A percentile compares a stretch with the other conserved stretches of the same genome.
These are phyloP conservation scores for Ascochyta koolunga DNA, from an alignment of 2,329 filamentous ascomycete genomes.

Conservation along the genomic window DNA sequence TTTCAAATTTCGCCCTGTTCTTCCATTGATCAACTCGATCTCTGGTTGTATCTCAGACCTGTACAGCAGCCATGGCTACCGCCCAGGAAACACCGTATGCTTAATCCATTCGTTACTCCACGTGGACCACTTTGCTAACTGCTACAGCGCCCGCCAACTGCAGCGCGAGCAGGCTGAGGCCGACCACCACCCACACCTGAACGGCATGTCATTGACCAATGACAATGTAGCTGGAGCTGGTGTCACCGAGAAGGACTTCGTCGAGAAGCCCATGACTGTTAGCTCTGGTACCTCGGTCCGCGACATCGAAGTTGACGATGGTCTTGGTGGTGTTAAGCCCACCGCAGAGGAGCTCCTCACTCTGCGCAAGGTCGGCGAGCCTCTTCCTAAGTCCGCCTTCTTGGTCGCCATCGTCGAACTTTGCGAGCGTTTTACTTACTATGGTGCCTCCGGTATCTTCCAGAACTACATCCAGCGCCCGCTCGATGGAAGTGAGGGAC, in stretches of 20 bases:
- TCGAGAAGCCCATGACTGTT: slow-evolving; percentile 15
- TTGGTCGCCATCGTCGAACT: slow-evolving; percentile 58
- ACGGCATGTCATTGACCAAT: slow-evolving; percentile 33
- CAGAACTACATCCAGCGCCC: slow-evolving; percentile 57
- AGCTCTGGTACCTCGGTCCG: slow-evolving; percentile 26
- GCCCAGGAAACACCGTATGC: slow-evolving; percentile 41
- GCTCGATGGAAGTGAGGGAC: slow-evolving; percentile 45
- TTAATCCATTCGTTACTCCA: not conserved
- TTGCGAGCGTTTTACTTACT: slow-evolving; percentile 58
- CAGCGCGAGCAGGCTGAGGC: slow-evolving; percentile 37
- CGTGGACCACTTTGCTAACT: slow-evolving; percentile 3
- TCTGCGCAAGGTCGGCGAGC: slow-evolving; percentile 54
- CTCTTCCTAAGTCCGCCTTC: slow-evolving; percentile 54
- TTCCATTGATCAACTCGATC: slow-evolving; percentile 17
- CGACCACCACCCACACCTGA: slow-evolving; percentile 38
- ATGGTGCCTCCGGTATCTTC: slow-evolving; percentile 55
- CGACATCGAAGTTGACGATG: slow-evolving; percentile 32
- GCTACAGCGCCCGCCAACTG: slow-evolving; percentile 37
- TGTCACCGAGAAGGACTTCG: slow-evolving; percentile 28
- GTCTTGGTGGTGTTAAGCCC: slow-evolving; percentile 45
- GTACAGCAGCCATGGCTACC: slow-evolving; percentile 30
- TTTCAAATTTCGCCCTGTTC: slow-evolving; percentile 11
- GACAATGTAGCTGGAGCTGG: slow-evolving; percentile 26
- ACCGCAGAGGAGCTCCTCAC: slow-evolving; percentile 52
- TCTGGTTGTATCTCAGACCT: slow-evolving; percentile 15